Evolutionary conservation across 768 basidiomycete species (phyloP).

Genomic region (Suillus paluster): DNA sequence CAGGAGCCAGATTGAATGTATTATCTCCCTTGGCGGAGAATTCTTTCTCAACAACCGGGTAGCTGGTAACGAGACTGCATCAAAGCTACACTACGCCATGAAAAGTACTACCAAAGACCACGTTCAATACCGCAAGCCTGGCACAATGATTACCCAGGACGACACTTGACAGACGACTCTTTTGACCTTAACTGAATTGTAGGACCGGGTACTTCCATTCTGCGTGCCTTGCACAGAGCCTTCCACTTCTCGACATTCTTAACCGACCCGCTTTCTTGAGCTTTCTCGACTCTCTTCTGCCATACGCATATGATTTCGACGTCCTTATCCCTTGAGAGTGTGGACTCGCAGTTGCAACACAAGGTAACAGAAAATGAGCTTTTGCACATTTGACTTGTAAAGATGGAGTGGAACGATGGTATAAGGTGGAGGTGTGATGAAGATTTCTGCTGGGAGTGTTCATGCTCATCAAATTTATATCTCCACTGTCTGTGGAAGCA

Average conservation of each 20-base stretch:
- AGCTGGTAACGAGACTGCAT: too few relatives aligned
- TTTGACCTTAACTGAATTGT: background rate
- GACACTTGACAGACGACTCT: background rate
- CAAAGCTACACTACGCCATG: too few relatives aligned
- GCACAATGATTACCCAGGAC: background rate
- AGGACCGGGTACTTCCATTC: background rate
- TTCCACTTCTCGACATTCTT: background rate
- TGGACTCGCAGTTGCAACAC: background rate
- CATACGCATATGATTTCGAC: background rate
- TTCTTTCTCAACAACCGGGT: too few relatives aligned
- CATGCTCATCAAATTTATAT: background rate
- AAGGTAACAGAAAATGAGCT: conserved; percentile 37
- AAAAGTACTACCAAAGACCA: background rate
- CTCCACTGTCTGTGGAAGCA: background rate
- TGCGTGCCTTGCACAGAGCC: background rate
- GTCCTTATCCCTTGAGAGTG: background rate
- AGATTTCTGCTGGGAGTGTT: too few relatives aligned
- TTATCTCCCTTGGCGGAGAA: too few relatives aligned
- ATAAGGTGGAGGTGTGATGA: too few relatives aligned
- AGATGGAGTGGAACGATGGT: background rate
- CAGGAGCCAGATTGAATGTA: too few relatives aligned
- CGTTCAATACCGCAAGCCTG: background rate
- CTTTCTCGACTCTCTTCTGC: background rate
- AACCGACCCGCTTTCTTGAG: background rate
- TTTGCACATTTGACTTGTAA: conserved; percentile 58